Evolutionary conservation across 768 basidiomycete species (phyloP).

Genomic region (Calocybe gangraenosa): DNA sequence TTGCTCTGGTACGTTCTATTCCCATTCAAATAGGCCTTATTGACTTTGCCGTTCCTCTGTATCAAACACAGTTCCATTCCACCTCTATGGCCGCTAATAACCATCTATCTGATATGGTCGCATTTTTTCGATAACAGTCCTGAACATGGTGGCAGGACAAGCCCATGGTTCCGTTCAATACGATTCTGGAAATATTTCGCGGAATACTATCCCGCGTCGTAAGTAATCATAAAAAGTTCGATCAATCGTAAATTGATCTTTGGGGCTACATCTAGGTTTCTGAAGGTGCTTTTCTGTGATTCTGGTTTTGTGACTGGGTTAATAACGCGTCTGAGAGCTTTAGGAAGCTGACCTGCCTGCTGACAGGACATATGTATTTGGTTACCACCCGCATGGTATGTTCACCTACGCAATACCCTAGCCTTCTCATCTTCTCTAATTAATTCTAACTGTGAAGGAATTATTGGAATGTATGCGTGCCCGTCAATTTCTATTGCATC

Average conservation of each 20-base stretch:
- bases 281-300: slow-evolving; percentile 37
- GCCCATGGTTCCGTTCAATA: slow-evolving; percentile 66
- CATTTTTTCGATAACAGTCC: slow-evolving; percentile 73
- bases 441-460: slow-evolving; percentile 49
- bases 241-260: slow-evolving; percentile 23
- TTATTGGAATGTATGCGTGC: slow-evolving; percentile 83
- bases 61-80: slow-evolving; percentile 68
- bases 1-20: slow-evolving; percentile 65
- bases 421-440: neutral
- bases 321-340: slow-evolving; percentile 14
- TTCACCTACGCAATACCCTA: slow-evolving; percentile 2
- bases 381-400: slow-evolving; percentile 95
- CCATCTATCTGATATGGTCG: slow-evolving; percentile 77
- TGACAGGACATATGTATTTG: slow-evolving; percentile 93
- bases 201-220: slow-evolving; percentile 89
- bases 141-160: slow-evolving; percentile 65
- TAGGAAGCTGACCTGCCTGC: slow-evolving; percentile 90
- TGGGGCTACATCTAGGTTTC: slow-evolving; percentile 28
- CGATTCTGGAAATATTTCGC: slow-evolving; percentile 88
- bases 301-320: slow-evolving; percentile 2
- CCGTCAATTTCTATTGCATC: neutral
- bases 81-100: slow-evolving; percentile 80
- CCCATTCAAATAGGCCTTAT: neutral
- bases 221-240: slow-evolving; percentile 29
- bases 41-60: neutral